Conservation (phyloP, 176 grass and related monocot genomes). For the Musa itinerans region DNA sequence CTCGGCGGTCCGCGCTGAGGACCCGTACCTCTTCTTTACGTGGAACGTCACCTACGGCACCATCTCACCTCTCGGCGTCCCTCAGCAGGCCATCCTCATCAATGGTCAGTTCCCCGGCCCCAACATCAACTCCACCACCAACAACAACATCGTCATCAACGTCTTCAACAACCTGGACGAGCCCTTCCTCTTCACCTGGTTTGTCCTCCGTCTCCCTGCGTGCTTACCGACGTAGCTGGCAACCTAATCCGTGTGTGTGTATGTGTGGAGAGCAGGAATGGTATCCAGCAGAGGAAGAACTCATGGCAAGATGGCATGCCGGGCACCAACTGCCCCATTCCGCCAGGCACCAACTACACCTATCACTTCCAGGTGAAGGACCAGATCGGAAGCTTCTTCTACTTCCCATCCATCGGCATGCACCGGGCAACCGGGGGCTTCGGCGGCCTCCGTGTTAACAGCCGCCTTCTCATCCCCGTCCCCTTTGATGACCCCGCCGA, state of each 20-base stretch:
- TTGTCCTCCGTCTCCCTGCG: neutral
- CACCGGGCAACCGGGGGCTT: neutral
- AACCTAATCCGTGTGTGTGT: too few relatives aligned
- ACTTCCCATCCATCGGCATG: neutral
- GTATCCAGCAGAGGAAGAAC: slow-evolving; percentile 8
- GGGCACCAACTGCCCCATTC: slow-evolving; percentile 4
- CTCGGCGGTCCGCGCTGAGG: neutral
- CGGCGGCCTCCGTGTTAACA: neutral
- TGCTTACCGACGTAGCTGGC: too few relatives aligned
- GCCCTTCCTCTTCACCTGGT: slow-evolving; percentile 1
- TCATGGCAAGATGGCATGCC: slow-evolving; percentile 2
- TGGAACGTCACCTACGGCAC: neutral
- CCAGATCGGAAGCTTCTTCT: slow-evolving; percentile 5
- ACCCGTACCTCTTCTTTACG: neutral
- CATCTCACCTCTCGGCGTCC: neutral
- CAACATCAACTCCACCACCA: neutral
- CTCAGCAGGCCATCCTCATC: slow-evolving; percentile 4
- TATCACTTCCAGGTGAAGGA: slow-evolving; percentile 7
- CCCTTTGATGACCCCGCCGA: neutral
- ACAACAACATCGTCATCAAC: slow-evolving; percentile 9
- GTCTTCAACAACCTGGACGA: slow-evolving; percentile 5
- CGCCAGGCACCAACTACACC: neutral
- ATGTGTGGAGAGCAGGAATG: neutral
- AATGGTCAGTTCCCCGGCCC: slow-evolving; percentile 3
- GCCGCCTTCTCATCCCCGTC: slow-evolving; percentile 7